Evolutionary conservation across 495 filamentous ascomycete genomes (phyloP), one percentile per base, ranked within the genome.

Genomic region (Aspergillus wentii): DNA sequence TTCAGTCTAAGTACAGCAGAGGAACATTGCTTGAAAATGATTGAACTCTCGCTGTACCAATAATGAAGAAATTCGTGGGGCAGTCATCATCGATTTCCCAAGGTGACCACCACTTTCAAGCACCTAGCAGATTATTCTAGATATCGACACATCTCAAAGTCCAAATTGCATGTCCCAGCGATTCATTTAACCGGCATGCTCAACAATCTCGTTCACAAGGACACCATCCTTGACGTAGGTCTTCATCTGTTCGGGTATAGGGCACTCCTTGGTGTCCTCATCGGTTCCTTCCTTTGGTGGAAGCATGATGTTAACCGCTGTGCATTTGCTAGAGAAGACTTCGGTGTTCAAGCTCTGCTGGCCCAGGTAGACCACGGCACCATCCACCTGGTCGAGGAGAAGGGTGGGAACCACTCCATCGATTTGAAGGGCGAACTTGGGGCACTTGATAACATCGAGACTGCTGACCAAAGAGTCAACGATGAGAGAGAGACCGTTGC

Each of bases 361-460:
- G 49, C 80, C 75, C 14, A 98, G 74, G 63, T 94, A 97, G 38
- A 97, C 60, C 27, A 80, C 78, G 14, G 87, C 92, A 39, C 88
- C 84, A 56, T 98, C 92, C 33, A 96, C 83, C 66, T 95, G 87
- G 59, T 98, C 94, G 33, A 98, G 65, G 35, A 96, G 64, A 36
- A 97, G 63, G 15, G 89, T 96, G 9, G 94, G 92, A 17, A 94
- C 73, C 6, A 68, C 75, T 35, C 86, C 89, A 28, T 89, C 61
- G 20, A 97, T 83, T 64, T 97, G 90, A 14, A 97, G 67, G 21
- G 88, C 88, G 56, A 99, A 95, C 50, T 88, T 90, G 39, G 85
- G 76, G 38, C 79, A 88, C 68, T 95, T 95, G 74, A 99, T 90
- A 30, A 91, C 83, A 51, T 97, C 92, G 35, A 99, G 79, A 22